These are phyloP conservation scores for Colletotrichum trifolii DNA, from an alignment of 2,329 filamentous ascomycete genomes.

Conservation along the genomic window DNA sequence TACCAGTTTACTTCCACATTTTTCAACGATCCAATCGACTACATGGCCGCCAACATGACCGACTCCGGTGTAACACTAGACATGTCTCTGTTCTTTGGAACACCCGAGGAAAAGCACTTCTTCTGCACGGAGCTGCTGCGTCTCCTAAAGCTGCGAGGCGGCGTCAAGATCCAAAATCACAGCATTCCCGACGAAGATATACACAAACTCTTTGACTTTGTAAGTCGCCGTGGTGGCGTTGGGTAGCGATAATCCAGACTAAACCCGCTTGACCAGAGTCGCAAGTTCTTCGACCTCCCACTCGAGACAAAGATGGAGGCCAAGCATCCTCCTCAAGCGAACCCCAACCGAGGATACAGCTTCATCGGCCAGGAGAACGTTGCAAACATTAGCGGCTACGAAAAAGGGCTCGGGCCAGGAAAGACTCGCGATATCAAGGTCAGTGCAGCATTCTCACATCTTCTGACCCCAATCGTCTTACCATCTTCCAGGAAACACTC, in stretches of 20 bases:
- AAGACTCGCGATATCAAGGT: constrained; percentile 26
- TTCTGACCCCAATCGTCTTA: rapidly evolving
- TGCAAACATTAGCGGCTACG: constrained; percentile 41
- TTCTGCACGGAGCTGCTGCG: constrained; percentile 41
- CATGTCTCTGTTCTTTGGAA: constrained; percentile 45
- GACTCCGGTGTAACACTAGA: constrained; percentile 38
- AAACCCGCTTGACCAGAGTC: background rate
- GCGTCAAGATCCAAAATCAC: constrained; percentile 43
- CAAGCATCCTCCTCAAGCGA: constrained; percentile 43
- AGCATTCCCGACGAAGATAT: constrained; percentile 40
- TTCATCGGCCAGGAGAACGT: constrained; percentile 45
- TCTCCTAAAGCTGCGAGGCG: constrained; percentile 36
- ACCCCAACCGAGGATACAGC: constrained; percentile 46
- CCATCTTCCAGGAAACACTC: constrained; percentile 1
- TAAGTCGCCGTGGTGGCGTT: background rate
- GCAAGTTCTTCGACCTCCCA: constrained; percentile 39
- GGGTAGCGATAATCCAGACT: background rate
- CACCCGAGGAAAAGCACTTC: constrained; percentile 38
- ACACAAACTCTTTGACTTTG: constrained; percentile 38
- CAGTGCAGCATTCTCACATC: background rate
- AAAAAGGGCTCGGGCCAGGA: constrained; percentile 19
- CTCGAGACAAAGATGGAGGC: constrained; percentile 43
- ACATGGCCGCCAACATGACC: background rate
- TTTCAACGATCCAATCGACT: background rate
- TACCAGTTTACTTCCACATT: background rate